Conservation (phyloP, 805 yeast genomes). For the Ogataea paraovalis region DNA sequence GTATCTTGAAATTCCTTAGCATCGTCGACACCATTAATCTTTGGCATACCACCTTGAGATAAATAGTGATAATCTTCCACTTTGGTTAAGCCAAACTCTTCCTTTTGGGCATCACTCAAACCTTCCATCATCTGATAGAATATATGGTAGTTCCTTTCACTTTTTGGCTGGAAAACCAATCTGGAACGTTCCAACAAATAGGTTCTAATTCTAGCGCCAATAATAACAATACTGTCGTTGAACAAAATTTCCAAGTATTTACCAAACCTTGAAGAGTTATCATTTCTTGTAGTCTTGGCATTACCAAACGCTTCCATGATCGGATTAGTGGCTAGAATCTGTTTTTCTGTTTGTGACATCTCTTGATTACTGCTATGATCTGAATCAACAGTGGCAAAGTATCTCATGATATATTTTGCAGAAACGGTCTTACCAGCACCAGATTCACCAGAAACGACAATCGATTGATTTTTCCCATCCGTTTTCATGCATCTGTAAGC, state of each 20-base stretch:
- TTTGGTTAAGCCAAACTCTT: slow-evolving; percentile 53
- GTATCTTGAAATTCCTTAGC: slow-evolving; percentile 73
- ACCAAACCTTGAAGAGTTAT: slow-evolving; percentile 96
- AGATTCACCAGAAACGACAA: slow-evolving; percentile 95
- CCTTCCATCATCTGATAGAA: slow-evolving; percentile 89
- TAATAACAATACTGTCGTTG: slow-evolving; percentile 67
- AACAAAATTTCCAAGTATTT: slow-evolving; percentile 90
- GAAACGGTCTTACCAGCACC: slow-evolving; percentile 99
- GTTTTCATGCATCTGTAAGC: slow-evolving; percentile 93
- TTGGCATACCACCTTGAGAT: slow-evolving; percentile 79
- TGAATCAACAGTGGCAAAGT: slow-evolving; percentile 87
- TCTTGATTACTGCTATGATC: slow-evolving; percentile 43
- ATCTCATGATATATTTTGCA: slow-evolving; percentile 96
- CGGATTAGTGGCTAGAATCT: slow-evolving; percentile 94
- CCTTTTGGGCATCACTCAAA: slow-evolving; percentile 49
- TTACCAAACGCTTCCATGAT: slow-evolving; percentile 98
- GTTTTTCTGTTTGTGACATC: slow-evolving; percentile 89
- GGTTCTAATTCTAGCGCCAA: slow-evolving; percentile 93
- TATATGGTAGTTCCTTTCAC: slow-evolving; percentile 94
- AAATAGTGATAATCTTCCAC: slow-evolving; percentile 75
- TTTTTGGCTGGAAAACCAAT: slow-evolving; percentile 83
- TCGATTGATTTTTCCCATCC: slow-evolving; percentile 84
- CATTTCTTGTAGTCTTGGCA: slow-evolving; percentile 95
- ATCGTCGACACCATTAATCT: slow-evolving; percentile 78
- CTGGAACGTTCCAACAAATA: slow-evolving; percentile 91